These are phyloP conservation scores for Candida glucosophila DNA, from an alignment of 1,139 yeast species.

Conservation along the genomic window DNA sequence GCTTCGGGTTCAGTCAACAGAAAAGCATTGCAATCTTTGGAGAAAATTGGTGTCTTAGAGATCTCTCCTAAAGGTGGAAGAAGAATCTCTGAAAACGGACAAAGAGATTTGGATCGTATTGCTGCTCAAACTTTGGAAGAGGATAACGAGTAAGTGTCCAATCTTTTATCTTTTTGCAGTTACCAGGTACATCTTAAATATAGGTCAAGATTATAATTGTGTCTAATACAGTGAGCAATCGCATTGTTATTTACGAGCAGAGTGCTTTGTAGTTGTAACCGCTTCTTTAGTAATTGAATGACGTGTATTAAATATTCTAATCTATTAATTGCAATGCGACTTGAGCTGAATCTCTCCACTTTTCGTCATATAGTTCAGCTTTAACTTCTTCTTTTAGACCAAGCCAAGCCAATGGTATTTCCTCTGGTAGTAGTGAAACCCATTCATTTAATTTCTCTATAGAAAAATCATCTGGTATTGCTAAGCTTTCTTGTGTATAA, in stretches of 20 bases:
- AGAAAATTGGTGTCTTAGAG: constrained; percentile 96
- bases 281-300: background rate
- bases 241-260: constrained; percentile 7
- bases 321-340: background rate
- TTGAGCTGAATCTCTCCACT: background rate
- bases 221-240: constrained; percentile 7
- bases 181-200: too few relatives aligned
- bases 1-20: constrained; percentile 99
- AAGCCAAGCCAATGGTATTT: constrained; percentile 57
- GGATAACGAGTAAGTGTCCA: constrained; percentile 47
- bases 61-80: constrained; percentile 98
- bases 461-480: constrained; percentile 41
- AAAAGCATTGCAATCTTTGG: constrained; percentile 95
- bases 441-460: constrained; percentile 34
- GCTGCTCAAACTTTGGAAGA: constrained; percentile 98
- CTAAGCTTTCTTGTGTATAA: constrained; percentile 11
- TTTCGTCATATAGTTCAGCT: constrained; percentile 1
- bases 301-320: background rate
- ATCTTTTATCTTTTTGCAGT: constrained; percentile 7
- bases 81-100: constrained; percentile 99
- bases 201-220: constrained; percentile 5
- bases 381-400: constrained; percentile 41
- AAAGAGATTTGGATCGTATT: constrained; percentile 99
- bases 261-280: background rate
- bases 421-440: constrained; percentile 49